phyloP scores from a whole-genome alignment of 768 basidiomycete species.

The Wakefieldia striispora region DNA sequence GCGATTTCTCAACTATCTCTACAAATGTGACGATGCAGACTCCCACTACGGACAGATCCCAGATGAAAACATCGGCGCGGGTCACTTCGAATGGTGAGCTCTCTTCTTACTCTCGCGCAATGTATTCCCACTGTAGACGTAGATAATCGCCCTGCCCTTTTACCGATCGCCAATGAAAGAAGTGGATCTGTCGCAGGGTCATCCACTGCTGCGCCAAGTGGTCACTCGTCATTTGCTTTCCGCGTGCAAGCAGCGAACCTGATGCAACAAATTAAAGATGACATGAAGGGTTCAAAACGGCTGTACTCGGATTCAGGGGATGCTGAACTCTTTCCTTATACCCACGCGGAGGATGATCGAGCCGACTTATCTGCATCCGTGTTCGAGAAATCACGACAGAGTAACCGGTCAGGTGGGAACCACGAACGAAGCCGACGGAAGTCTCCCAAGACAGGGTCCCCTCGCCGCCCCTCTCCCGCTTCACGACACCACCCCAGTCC shows the following conservation, averaged over 20 bases:
- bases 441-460: constrained; percentile 24
- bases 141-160: constrained; percentile 12
- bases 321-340: constrained; percentile 50
- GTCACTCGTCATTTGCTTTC: constrained; percentile 65
- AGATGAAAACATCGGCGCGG: not conserved
- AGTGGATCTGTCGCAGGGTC: constrained; percentile 25
- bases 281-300: constrained; percentile 68
- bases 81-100: constrained; percentile 16
- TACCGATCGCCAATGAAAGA: constrained; percentile 15
- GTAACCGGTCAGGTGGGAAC: constrained; percentile 27
- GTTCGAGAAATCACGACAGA: constrained; percentile 23
- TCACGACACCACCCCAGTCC: constrained; percentile 44
- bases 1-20: constrained; percentile 75
- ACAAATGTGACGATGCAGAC: constrained; percentile 48
- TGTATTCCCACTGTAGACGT: constrained; percentile 1
- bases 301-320: constrained; percentile 71
- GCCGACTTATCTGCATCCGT: constrained; percentile 12
- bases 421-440: constrained; percentile 28
- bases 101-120: not conserved
- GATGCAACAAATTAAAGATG: constrained; percentile 84
- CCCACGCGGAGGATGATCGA: constrained; percentile 15
- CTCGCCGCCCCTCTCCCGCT: constrained; percentile 34
- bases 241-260: constrained; percentile 74
- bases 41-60: constrained; percentile 15
- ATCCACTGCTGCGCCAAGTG: constrained; percentile 32